Percentiles rank a stretch among this genome's conserved stretches.
These are phyloP conservation scores for Termitomyces sp. DNA, from an alignment of 768 basidiomycete genomes.

Conservation along the genomic window DNA sequence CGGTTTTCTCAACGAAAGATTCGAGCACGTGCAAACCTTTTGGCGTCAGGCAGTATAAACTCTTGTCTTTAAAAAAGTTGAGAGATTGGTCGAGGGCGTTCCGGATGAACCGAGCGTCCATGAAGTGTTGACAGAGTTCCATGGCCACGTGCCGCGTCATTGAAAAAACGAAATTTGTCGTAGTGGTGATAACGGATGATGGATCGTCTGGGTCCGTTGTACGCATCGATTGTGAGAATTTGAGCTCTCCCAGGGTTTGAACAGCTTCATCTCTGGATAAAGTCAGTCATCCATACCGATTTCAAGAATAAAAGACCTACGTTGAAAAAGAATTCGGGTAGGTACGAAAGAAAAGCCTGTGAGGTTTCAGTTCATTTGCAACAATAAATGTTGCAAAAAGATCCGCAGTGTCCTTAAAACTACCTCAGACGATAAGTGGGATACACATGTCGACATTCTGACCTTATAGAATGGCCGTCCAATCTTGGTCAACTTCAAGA, in stretches of 20 bases:
- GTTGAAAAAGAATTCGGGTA: constrained; percentile 10
- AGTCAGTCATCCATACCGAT: not conserved
- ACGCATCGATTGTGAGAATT: constrained; percentile 13
- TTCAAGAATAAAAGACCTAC: constrained; percentile 1
- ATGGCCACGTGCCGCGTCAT: constrained; percentile 8
- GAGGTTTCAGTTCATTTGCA: constrained; percentile 10
- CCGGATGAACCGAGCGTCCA: constrained; percentile 65
- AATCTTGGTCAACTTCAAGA: constrained; percentile 9
- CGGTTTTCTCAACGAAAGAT: constrained; percentile 60
- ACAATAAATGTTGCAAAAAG: constrained; percentile 12
- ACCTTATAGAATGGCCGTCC: constrained; percentile 13
- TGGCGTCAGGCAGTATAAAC: constrained; percentile 58
- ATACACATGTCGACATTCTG: not conserved
- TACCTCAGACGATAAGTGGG: not conserved
- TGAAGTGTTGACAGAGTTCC: constrained; percentile 40
- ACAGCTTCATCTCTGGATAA: constrained; percentile 9
- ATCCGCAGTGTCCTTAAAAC: constrained; percentile 9
- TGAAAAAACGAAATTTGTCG: constrained; percentile 12
- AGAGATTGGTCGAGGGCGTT: constrained; percentile 55
- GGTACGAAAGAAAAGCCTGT: constrained; percentile 7
- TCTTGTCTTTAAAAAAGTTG: constrained; percentile 57
- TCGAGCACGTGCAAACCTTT: constrained; percentile 71
- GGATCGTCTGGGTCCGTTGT: constrained; percentile 7
- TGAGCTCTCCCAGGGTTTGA: constrained; percentile 7
- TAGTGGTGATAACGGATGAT: constrained; percentile 8